Base-by-base conservation (phyloP, 805 yeast genomes). In the Monosporozyma servazzii region DNA sequence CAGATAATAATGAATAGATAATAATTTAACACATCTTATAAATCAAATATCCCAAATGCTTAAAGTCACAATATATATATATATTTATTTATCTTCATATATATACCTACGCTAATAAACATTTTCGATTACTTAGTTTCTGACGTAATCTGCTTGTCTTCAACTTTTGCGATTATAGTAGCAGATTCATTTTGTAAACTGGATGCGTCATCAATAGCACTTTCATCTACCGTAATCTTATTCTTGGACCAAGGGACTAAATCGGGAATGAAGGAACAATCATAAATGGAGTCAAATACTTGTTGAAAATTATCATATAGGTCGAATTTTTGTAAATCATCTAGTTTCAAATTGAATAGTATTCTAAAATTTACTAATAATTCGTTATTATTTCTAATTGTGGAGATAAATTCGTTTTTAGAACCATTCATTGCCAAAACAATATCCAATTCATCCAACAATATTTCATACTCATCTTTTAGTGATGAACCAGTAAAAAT, bases 381-480 rank as follows among this genome's bases (percentile, higher is more conserved):
- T 52, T 63, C 68, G 20, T 50, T 56, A 48, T 62, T 65, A 7
- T 59, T 53, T 51, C 59, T 59, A 41, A 66, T 63, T 0, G 63
- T 53, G 1, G 65, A 57, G 3, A 60, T 51, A 25, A 63, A 58
- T 47, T 66, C 69, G 52, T 62, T 56, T 18, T 56, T 57, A 2
- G 61, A 45, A 5, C 64, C 64, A 29, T 58, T 64, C 36, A 56
- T 51, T 13, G 55, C 51, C 7, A 64, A 48, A 1, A 63, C 65
- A 25, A 55, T 51, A 15, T 58, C 61, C 37, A 66, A 49, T 54
- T 65, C 68, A 54, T 64, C 68, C 11, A 61, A 23, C 7, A 64
- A 44, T 7, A 60, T 47, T 49, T 64, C 65, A 44, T 55, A 56
- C 33, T 58, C 61, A 20, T 62, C 63, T 36, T 51, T 59, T 11